phyloP scores from a whole-genome alignment of 441 rosid species.

The Croton laevigatus region DNA sequence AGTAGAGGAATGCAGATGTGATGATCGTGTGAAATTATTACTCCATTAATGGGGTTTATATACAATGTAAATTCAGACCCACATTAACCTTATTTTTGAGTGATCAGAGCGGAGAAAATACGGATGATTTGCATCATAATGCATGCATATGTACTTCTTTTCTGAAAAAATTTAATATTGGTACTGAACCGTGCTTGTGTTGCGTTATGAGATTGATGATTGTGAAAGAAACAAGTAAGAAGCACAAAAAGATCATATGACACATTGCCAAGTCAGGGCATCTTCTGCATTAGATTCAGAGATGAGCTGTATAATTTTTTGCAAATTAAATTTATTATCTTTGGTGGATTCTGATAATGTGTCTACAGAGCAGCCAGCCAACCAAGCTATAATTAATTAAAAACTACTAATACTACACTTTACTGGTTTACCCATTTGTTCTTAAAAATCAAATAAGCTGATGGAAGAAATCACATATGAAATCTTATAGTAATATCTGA shows the following conservation, averaged over 20 bases:
- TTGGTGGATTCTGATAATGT: conserved; percentile 14
- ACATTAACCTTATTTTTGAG: too few relatives aligned
- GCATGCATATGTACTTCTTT: too few relatives aligned
- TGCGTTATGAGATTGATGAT: background rate
- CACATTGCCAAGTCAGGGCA: conserved; percentile 22
- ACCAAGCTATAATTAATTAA: background rate
- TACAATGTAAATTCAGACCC: too few relatives aligned
- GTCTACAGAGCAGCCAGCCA: conserved; percentile 11
- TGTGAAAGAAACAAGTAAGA: conserved; percentile 8
- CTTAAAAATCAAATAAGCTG: background rate
- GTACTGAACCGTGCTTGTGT: too few relatives aligned
- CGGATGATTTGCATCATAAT: too few relatives aligned
- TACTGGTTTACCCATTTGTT: too few relatives aligned
- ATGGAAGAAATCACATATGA: background rate
- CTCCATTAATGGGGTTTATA: background rate
- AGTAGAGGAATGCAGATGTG: too few relatives aligned
- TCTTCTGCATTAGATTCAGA: conserved; percentile 24
- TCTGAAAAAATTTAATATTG: too few relatives aligned
- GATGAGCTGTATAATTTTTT: conserved; percentile 30
- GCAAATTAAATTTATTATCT: background rate
- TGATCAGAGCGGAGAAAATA: too few relatives aligned
- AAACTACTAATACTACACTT: too few relatives aligned
- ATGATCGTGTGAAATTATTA: background rate
- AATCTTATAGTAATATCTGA: background rate
- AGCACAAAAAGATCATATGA: conserved; percentile 15